Evolutionary conservation across 306 rosid genomes (phyloP), one percentile per base, ranked within the genome.

Genomic region (Rubus idaeus): DNA sequence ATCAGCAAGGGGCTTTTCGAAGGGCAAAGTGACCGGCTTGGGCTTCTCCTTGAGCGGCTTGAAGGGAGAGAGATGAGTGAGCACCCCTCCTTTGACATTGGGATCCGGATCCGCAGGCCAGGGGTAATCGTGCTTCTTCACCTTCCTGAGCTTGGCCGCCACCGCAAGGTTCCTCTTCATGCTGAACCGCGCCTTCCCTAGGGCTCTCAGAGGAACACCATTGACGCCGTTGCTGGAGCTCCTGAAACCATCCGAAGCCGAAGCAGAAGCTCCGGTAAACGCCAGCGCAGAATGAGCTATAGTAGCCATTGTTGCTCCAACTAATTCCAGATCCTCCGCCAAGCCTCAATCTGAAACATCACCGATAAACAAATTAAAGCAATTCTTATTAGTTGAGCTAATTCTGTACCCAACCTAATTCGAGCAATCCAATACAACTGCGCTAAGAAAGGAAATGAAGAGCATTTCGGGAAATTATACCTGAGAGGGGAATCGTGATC

Each of bases 61-160:
- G 89, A 95, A 95, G 74, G 26, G 73, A 6, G 97, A 90, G 42
- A 95, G 94, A 75, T 89, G 92, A 66, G 78, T 73, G 14, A 92
- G 86, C 68, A 87, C 74, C 68, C 97, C 97, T 39, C 97, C 97
- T 76, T 88, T 86, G 35, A 95, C 96, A 92, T 89, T 90, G 47
- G 86, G 94, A 85, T 95, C 97, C 76, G 94, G 93, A 81, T 90
- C 79, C 71, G 77, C 83, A 0, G 97, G 87, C 99, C 99, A 95
- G 10, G 99, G 97, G 77, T 89, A 82, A n/a, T 92, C 97, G 23
- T 83, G 86, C 85, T 85, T 92, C 91, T 89, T 91, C 79, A n/a
- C 82, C 86, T 95, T 95, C 83, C 83, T 86, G 62, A 90, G 35
- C 94, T 77, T 95, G 2, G 94, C 90, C 30, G 79, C 63, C 23